phyloP scores from a whole-genome alignment of 2,329 filamentous ascomycete species.

The Arthrobotrys sinensis region DNA sequence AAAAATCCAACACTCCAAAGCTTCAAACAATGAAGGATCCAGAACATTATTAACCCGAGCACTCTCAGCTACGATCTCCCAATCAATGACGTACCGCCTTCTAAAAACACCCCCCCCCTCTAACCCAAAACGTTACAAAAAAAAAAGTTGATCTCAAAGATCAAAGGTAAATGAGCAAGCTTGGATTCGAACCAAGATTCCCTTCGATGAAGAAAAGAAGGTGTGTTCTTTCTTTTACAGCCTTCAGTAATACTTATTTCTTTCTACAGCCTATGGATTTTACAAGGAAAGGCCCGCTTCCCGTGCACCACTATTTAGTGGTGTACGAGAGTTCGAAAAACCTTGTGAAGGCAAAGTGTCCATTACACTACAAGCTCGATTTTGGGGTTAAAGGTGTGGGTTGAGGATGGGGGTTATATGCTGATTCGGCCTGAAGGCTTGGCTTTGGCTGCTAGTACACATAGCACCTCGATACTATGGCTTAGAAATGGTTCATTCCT shows the following conservation, averaged over 20 bases:
- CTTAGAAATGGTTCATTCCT: not conserved
- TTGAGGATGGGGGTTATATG: conserved; percentile 12
- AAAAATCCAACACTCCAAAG: conserved; percentile 41
- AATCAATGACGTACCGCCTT: not conserved
- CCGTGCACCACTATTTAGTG: not conserved
- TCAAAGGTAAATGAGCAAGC: conserved; percentile 48
- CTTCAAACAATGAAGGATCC: conserved; percentile 3
- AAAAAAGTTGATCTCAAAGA: conserved; percentile 21
- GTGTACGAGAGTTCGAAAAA: conserved; percentile 33
- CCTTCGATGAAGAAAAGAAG: conserved; percentile 34
- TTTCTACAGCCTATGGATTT: conserved; percentile 26
- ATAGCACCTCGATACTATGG: not conserved
- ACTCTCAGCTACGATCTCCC: not conserved
- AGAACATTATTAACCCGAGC: not conserved
- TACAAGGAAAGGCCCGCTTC: conserved; percentile 44
- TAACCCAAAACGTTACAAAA: conserved; percentile 4
- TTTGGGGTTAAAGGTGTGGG: conserved; percentile 4
- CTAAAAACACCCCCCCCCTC: not conserved
- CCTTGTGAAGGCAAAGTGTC: conserved; percentile 57
- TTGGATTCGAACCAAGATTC: conserved; percentile 61
- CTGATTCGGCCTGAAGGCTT: not conserved
- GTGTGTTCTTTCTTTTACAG: conserved; percentile 44
- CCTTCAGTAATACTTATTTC: conserved; percentile 30
- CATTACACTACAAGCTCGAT: conserved; percentile 59
- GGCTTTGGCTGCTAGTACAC: not conserved